Conservation (phyloP, 148 eudicot species). For the Suaeda aralocaspica region DNA sequence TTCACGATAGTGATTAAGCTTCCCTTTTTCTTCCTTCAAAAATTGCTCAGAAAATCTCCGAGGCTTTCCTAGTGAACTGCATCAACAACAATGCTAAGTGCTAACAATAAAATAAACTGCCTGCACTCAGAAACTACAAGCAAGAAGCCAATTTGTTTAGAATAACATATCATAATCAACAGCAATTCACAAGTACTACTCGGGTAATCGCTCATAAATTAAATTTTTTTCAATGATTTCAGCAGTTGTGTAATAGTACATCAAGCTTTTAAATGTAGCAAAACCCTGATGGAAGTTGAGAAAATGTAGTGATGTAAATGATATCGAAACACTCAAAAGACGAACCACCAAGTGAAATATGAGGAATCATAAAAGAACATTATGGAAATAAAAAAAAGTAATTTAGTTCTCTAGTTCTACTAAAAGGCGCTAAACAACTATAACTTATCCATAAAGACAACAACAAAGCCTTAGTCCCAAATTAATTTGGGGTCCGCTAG, state of each 20-base stretch:
- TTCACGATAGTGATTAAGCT: slow-evolving; percentile 86
- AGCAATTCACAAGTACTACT: too few species aligned
- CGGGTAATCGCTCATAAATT: too few species aligned
- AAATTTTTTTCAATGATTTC: too few species aligned
- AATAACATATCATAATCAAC: not conserved
- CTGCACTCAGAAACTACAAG: not conserved
- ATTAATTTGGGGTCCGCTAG: too few species aligned
- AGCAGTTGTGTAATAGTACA: not conserved
- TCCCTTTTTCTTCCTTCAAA: slow-evolving; percentile 88
- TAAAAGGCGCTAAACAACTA: not conserved
- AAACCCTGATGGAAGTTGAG: not conserved
- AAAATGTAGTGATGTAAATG: not conserved
- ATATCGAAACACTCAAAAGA: not conserved
- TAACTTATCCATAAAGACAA: too few species aligned
- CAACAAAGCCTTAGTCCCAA: too few species aligned
- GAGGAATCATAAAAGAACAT: not conserved
- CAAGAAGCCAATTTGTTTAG: slow-evolving; percentile 1
- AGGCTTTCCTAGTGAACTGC: slow-evolving; percentile 97
- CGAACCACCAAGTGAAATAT: not conserved
- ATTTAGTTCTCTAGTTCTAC: not conserved
- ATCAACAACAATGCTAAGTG: slow-evolving; percentile 20
- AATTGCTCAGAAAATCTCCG: slow-evolving; percentile 90
- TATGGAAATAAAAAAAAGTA: not conserved
- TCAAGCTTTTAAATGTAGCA: too few species aligned
- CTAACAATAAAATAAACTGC: slow-evolving; percentile 6